A percentile compares a stretch with the other conserved stretches of the same genome.
phyloP scores from a whole-genome alignment of 73 alveolate species.

The Tetrahymena elliotti region DNA sequence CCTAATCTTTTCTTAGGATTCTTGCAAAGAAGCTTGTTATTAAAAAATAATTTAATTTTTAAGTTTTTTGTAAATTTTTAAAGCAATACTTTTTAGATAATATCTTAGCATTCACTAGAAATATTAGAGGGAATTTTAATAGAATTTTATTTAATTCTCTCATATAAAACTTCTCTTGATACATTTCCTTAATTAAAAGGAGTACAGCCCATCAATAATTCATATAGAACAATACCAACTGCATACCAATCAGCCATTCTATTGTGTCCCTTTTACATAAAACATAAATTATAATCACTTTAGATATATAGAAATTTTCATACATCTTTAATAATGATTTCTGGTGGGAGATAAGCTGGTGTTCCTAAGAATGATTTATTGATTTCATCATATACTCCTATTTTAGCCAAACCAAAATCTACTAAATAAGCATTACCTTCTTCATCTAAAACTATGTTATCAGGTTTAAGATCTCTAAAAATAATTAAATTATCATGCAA shows the following conservation, averaged over 20 bases:
- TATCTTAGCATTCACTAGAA: slow-evolving; percentile 64
- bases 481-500: slow-evolving; percentile 79
- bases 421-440: slow-evolving; percentile 92
- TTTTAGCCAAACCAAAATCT: slow-evolving; percentile 88
- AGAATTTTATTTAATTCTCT: slow-evolving; percentile 82
- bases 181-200: slow-evolving; percentile 72
- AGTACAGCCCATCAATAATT: slow-evolving; percentile 82
- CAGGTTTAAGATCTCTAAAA: slow-evolving; percentile 92
- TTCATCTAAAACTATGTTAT: slow-evolving; percentile 82
- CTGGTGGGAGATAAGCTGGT: slow-evolving; percentile 92
- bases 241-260: slow-evolving; percentile 92
- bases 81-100: slow-evolving; percentile 44
- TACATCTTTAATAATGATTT: slow-evolving; percentile 59
- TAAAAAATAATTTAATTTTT: neutral
- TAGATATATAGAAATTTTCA: slow-evolving; percentile 14
- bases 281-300: slow-evolving; percentile 14
- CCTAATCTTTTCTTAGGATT: slow-evolving; percentile 80
- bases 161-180: slow-evolving; percentile 73
- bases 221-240: slow-evolving; percentile 89
- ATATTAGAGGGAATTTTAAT: slow-evolving; percentile 74
- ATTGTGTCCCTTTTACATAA: slow-evolving; percentile 66
- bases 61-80: slow-evolving; percentile 2
- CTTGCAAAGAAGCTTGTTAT: slow-evolving; percentile 44
- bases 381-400: slow-evolving; percentile 60
- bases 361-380: slow-evolving; percentile 84